Conservation (phyloP, 176 grass and related monocot species). For the Canna indica region DNA sequence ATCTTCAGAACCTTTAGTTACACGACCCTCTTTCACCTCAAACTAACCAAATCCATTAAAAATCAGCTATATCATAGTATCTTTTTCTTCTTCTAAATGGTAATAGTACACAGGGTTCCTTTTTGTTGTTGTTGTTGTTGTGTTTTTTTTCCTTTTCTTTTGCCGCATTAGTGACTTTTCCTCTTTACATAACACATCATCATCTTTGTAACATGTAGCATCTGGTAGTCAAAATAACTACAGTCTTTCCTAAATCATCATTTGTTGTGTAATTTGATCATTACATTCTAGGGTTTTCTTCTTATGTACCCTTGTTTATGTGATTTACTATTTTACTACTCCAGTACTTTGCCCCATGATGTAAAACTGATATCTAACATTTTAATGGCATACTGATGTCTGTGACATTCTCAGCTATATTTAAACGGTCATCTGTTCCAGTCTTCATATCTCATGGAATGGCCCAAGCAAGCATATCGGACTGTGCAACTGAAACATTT, state of each 20-base stretch:
- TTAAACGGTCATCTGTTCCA: slow-evolving; percentile 93
- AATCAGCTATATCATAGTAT: too few species aligned
- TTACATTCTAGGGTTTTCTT: not conserved
- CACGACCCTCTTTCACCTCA: not conserved
- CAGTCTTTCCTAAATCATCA: not conserved
- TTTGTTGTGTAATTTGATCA: not conserved
- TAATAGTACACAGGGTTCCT: not conserved
- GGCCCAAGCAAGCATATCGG: slow-evolving; percentile 83
- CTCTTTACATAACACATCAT: not conserved
- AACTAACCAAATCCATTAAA: not conserved
- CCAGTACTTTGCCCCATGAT: not conserved
- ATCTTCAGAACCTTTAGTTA: not conserved
- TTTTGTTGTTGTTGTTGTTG: not conserved
- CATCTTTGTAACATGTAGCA: not conserved
- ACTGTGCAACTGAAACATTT: slow-evolving; percentile 86
- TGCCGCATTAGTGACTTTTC: not conserved
- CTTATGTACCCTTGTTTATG: not conserved
- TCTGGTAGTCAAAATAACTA: not conserved
- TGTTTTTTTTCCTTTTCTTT: not conserved
- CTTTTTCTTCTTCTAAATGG: too few species aligned
- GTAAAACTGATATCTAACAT: not conserved
- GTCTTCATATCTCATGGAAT: slow-evolving; percentile 80
- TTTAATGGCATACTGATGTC: not conserved
- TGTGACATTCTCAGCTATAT: slow-evolving; percentile 54
- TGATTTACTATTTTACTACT: not conserved